Conservation (phyloP, 2,329 filamentous ascomycete species). For the Ophiognomonia clavigignenti-juglandacearum region DNA sequence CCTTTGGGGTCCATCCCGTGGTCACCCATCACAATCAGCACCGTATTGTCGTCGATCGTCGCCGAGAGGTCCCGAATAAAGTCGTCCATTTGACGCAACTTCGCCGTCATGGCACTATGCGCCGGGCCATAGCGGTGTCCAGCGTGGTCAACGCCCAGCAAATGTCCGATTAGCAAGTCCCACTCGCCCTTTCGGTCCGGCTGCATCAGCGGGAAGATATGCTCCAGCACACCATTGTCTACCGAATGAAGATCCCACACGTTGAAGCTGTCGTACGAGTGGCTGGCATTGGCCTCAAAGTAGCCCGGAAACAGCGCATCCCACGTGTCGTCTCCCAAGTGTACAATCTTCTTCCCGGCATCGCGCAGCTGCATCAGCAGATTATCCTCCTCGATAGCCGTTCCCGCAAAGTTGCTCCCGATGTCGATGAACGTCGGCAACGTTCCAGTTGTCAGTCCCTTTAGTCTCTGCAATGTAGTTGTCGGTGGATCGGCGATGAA, state of each 20-base stretch:
- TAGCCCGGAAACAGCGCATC: slow-evolving; percentile 88
- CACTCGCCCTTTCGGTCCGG: slow-evolving; percentile 63
- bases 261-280: slow-evolving; percentile 93
- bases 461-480: slow-evolving; percentile 84
- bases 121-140: slow-evolving; percentile 94
- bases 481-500: slow-evolving; percentile 98
- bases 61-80: slow-evolving; percentile 70
- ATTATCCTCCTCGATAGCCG: slow-evolving; percentile 91
- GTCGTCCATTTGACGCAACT: slow-evolving; percentile 84
- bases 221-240: slow-evolving; percentile 88
- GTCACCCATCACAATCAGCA: slow-evolving; percentile 96
- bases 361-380: slow-evolving; percentile 61
- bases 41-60: slow-evolving; percentile 74
- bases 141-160: slow-evolving; percentile 92
- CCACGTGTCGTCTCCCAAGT: slow-evolving; percentile 98
- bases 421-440: slow-evolving; percentile 91
- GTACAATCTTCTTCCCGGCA: slow-evolving; percentile 71
- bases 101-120: slow-evolving; percentile 85
- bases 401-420: slow-evolving; percentile 92
- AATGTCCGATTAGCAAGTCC: slow-evolving; percentile 94
- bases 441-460: slow-evolving; percentile 91
- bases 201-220: slow-evolving; percentile 79
- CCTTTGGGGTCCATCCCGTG: slow-evolving; percentile 98
- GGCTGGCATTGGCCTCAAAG: slow-evolving; percentile 82
- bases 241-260: slow-evolving; percentile 97